These are phyloP conservation scores for Chaetomium sp. DNA, from an alignment of 2,329 filamentous ascomycete species.

Conservation along the genomic window DNA sequence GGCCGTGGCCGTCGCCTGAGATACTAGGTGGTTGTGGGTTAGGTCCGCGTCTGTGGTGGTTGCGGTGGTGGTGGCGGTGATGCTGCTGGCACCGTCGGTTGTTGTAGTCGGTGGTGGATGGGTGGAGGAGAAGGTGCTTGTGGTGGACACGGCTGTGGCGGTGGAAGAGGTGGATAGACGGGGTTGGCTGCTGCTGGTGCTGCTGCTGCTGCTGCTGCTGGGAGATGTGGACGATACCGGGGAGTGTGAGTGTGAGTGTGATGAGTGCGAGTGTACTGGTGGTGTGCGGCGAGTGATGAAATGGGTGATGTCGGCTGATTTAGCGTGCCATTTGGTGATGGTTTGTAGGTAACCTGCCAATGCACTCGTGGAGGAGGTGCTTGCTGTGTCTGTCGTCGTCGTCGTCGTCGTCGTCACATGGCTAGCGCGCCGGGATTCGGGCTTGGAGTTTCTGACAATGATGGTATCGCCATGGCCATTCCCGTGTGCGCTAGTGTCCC, in stretches of 20 bases:
- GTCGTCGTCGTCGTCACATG: not conserved
- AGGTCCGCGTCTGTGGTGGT: constrained; percentile 7
- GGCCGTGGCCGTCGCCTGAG: not conserved
- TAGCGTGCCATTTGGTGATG: constrained; percentile 68
- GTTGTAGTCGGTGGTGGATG: too few species aligned
- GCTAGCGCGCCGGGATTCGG: not conserved
- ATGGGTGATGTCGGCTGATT: constrained; percentile 61
- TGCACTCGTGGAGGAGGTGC: constrained; percentile 27
- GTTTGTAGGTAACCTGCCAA: constrained; percentile 58
- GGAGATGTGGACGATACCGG: too few species aligned
- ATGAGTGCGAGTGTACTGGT: too few species aligned
- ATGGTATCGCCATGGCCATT: too few species aligned
- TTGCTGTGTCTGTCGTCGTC: not conserved
- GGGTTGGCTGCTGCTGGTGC: not conserved
- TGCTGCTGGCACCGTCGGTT: too few species aligned
- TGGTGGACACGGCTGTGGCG: not conserved
- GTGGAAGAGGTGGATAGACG: constrained; percentile 1
- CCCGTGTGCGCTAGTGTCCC: too few species aligned
- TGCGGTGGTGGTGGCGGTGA: not conserved
- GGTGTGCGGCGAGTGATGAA: constrained; percentile 38
- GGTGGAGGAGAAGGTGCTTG: not conserved
- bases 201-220: too few species aligned
- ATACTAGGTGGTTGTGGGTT: not conserved
- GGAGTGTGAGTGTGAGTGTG: constrained; percentile 7
- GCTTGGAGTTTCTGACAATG: not conserved